Conservation (phyloP, 2,329 filamentous ascomycete species). For the Hypoxylon sp. region DNA sequence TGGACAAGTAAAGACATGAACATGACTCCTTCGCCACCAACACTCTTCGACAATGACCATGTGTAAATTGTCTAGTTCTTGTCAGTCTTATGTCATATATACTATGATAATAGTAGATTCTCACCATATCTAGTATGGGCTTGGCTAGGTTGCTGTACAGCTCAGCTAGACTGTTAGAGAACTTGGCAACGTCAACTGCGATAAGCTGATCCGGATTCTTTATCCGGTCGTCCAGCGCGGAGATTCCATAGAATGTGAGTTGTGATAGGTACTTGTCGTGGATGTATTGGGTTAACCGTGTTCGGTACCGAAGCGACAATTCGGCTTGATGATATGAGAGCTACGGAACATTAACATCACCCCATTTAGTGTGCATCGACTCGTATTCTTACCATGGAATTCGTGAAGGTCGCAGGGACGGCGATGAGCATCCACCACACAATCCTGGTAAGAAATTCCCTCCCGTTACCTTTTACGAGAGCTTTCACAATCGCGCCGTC, state of each 20-base stretch:
- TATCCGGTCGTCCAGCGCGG: conserved; percentile 94
- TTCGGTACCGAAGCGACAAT: conserved; percentile 91
- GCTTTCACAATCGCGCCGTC: conserved; percentile 94
- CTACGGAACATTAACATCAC: conserved; percentile 58
- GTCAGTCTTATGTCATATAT: conserved; percentile 44
- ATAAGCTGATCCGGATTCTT: conserved; percentile 99
- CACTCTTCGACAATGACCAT: conserved; percentile 90
- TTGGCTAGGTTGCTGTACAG: conserved; percentile 97
- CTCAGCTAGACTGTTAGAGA: conserved; percentile 94
- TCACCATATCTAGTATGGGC: conserved; percentile 89
- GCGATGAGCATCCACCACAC: conserved; percentile 99
- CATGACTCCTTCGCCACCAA: conserved; percentile 95
- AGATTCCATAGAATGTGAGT: conserved; percentile 97
- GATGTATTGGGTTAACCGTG: conserved; percentile 91
- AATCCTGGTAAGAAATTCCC: conserved; percentile 87
- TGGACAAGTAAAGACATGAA: conserved; percentile 96
- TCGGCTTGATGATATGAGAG: conserved; percentile 97
- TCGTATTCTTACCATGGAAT: conserved; percentile 83
- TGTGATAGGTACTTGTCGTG: conserved; percentile 97
- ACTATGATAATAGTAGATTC: conserved; percentile 29
- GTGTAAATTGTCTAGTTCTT: conserved; percentile 81
- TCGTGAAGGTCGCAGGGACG: conserved; percentile 95
- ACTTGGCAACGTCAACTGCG: conserved; percentile 94
- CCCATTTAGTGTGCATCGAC: not conserved
- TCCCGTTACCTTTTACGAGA: conserved; percentile 89